Percentiles rank a stretch among this genome's conserved stretches.
Evolutionary conservation across 345 rosid genomes (phyloP).

Genomic region (Eucalyptus cloeziana): DNA sequence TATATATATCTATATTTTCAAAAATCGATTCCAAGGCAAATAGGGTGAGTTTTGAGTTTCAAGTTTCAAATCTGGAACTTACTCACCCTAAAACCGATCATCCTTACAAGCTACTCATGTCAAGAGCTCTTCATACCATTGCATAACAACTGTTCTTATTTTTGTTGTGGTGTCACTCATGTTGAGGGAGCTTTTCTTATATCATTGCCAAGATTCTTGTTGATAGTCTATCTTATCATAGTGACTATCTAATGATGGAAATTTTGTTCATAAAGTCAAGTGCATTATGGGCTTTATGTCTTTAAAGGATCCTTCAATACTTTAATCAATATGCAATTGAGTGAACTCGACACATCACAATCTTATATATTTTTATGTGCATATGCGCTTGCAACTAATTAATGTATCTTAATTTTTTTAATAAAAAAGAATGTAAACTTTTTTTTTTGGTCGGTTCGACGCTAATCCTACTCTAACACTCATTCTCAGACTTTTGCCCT

Average conservation of each 20-base stretch:
- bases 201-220: background rate
- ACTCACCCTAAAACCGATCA: rapidly evolving
- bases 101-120: background rate
- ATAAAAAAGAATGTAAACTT: background rate
- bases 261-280: background rate
- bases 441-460: no score
- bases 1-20: rapidly evolving
- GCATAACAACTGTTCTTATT: background rate
- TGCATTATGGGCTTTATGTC: background rate
- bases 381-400: background rate
- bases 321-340: background rate
- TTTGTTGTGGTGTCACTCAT: background rate
- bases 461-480: no score
- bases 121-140: background rate
- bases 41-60: no score
- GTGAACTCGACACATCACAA: background rate
- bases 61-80: rapidly evolving
- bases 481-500: no score
- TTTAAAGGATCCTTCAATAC: background rate
- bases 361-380: no score
- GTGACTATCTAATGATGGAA: background rate
- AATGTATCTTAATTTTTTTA: background rate
- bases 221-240: background rate
- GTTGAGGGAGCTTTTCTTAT: background rate
- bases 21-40: background rate